Percentiles rank a stretch among this genome's conserved stretches.
These are phyloP conservation scores for Phytophthora megakarya DNA, from an alignment of 352 stramenopile genomes.

Conservation along the genomic window DNA sequence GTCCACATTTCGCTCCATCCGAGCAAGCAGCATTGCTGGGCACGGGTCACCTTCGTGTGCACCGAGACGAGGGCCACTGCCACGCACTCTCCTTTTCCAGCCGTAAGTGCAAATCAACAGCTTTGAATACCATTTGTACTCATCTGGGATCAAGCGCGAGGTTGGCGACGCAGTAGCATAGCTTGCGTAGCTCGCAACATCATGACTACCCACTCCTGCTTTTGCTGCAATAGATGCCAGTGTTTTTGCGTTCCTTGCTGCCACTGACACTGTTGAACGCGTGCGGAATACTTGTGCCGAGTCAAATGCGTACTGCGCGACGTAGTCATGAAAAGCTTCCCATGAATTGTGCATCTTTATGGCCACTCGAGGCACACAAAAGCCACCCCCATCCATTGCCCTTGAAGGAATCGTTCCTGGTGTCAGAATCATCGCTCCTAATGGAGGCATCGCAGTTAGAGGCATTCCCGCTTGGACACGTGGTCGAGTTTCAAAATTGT, in stretches of 20 bases:
- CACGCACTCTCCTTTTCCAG: constrained; percentile 70
- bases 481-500: constrained; percentile 26
- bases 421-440: constrained; percentile 35
- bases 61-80: constrained; percentile 30
- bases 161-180: constrained; percentile 30
- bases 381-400: constrained; percentile 35
- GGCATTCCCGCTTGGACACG: background rate
- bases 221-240: constrained; percentile 30
- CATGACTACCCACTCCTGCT: constrained; percentile 15
- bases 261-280: constrained; percentile 69
- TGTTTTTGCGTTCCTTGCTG: constrained; percentile 63
- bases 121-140: constrained; percentile 79
- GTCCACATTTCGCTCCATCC: constrained; percentile 66
- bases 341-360: constrained; percentile 63
- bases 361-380: constrained; percentile 38
- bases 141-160: constrained; percentile 51
- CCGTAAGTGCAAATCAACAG: constrained; percentile 77
- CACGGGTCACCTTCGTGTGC: constrained; percentile 40
- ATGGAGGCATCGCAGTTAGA: constrained; percentile 19
- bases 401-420: constrained; percentile 37
- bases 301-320: constrained; percentile 59
- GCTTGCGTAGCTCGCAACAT: constrained; percentile 47
- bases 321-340: constrained; percentile 61
- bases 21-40: constrained; percentile 70
- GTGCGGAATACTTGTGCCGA: constrained; percentile 75